Base-by-base conservation (phyloP, 2,329 filamentous ascomycete species). In the Ophiosphaerella korrae region DNA sequence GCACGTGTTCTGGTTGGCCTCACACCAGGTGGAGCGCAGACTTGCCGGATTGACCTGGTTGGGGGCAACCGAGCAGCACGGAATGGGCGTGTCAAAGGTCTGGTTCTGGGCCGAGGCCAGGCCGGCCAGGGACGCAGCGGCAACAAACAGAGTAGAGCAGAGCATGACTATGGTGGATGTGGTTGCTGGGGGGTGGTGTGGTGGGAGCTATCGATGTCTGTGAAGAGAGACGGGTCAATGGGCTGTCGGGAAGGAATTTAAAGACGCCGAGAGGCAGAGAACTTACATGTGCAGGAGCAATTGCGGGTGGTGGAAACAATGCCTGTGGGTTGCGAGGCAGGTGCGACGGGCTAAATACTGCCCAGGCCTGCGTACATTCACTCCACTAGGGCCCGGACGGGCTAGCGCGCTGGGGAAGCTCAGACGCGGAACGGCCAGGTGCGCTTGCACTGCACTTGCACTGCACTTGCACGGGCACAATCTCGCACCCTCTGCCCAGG, bases 1-100 rank as follows among this genome's bases (percentile, higher is more conserved):
- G 75, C 86, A 88, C 38, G 79, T 80, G 72, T 84, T 84, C 53
- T 74, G 73, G 74, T 88, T 76, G 56, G 78, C 82, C 46, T 72
- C 70, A 68, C 86, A 88, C 84, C 84, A 88, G 50, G 74, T 58
- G 66, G 72, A 58, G 57, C 74, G 74, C 21, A 67, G 59, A 36
- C 26, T 29, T 11, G 66, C 46, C 2, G 62, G n/a, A 36, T 68
- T 55, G 36, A 84, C 72, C 24, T 60, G 44, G 62, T 57, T 70
- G 45, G 79, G 62, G 55, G 77, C 65, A 67, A 84, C 77, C 39
- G 66, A 68, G 61, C 71, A 73, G 69, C 71, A 74, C 1, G 64
- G 76, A 63, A 67, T 64, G 38, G 52, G 50, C 3, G 74, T 58
- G 38, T 57, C 52, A 48, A 62, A 58, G 62, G 72, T 71, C 62